Conservation (phyloP, 2,329 filamentous ascomycete genomes). For the Alternaria sp. region DNA sequence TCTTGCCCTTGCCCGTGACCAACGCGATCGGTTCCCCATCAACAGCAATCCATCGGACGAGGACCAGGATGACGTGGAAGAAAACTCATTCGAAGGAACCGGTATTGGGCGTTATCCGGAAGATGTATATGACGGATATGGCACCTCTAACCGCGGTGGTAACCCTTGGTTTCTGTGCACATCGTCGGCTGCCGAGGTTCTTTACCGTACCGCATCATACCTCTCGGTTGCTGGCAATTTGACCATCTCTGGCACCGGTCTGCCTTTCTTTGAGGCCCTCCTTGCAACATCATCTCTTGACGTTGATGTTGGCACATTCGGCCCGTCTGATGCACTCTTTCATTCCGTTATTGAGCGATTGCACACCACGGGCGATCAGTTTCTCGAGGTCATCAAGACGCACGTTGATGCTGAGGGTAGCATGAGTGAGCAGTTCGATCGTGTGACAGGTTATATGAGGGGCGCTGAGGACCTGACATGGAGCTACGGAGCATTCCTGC, state of each 20-base stretch:
- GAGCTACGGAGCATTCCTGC: conserved; percentile 56
- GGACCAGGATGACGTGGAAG: conserved; percentile 17
- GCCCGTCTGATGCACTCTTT: conserved; percentile 37
- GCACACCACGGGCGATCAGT: conserved; percentile 50
- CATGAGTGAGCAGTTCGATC: conserved; percentile 57
- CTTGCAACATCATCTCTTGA: conserved; percentile 38
- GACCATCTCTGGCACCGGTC: conserved; percentile 38
- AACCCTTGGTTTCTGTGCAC: conserved; percentile 58
- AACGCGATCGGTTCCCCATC: conserved; percentile 50
- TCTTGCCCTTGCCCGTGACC: conserved; percentile 46
- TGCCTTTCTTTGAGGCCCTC: conserved; percentile 51
- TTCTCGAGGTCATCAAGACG: conserved; percentile 51
- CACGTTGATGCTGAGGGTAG: conserved; percentile 51
- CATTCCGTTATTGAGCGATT: conserved; percentile 44
- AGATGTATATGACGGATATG: conserved; percentile 53
- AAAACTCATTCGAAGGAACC: conserved; percentile 37
- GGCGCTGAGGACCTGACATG: conserved; percentile 56
- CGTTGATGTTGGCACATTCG: conserved; percentile 35
- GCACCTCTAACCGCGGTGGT: conserved; percentile 38
- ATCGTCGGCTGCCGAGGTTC: conserved; percentile 50
- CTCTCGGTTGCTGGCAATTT: conserved; percentile 38
- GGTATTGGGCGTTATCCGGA: conserved; percentile 56
- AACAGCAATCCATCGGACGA: conserved; percentile 37
- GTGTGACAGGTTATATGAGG: conserved; percentile 49
- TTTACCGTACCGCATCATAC: conserved; percentile 50